Base-by-base conservation (phyloP, 306 rosid species). In the Gleditsia sinensis region DNA sequence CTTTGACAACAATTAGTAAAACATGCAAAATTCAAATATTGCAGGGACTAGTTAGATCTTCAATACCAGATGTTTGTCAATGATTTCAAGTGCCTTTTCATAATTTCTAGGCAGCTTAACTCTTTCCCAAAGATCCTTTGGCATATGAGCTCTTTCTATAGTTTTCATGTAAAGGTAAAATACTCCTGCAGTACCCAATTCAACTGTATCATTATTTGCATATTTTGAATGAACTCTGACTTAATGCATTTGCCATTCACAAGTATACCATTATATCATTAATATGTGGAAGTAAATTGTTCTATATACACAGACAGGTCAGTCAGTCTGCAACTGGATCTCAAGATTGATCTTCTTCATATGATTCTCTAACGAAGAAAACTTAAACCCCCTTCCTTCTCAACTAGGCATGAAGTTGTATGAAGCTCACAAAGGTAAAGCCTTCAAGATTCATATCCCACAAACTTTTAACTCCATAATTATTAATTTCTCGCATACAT, bases 141-240 rank as follows among this genome's bases (percentile, higher is more conserved):
- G 95, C 95, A 88, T 85, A 68, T 94, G 98, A 86, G 98, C 97
- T 85, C 97, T 89, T 82, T 93, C 97, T 56, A 91, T 91, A 28
- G 97, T 89, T 86, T 93, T 93, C 98, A 93, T 91, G 75, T 87
- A 91, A 48, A 93, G 98, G 79, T 93, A 89, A 84, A 93, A 93
- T 43, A 93, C 96, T 56, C 98, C 97, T 91, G 86, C 87, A 79
- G 24, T 30, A 83, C 24, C 78, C 43, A 75, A 60, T 3, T 3
- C 62, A 83, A 60, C 12, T 19, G 21, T 16, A 69, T 80, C 23
- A 72, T 55, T 55, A 54, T 50, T 67, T 46, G 27, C 74, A 80
- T 60, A 67, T 1, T 49, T 42, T 19, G 9, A 3, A 68, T 14
- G 37, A 66, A 68, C 12, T 23, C 54, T 14, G 20, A 57, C 63